Percentiles rank a stretch among this genome's conserved stretches.
These are phyloP conservation scores for Emydomyces testavorans DNA, from an alignment of 2,329 filamentous ascomycete species.

Conservation along the genomic window DNA sequence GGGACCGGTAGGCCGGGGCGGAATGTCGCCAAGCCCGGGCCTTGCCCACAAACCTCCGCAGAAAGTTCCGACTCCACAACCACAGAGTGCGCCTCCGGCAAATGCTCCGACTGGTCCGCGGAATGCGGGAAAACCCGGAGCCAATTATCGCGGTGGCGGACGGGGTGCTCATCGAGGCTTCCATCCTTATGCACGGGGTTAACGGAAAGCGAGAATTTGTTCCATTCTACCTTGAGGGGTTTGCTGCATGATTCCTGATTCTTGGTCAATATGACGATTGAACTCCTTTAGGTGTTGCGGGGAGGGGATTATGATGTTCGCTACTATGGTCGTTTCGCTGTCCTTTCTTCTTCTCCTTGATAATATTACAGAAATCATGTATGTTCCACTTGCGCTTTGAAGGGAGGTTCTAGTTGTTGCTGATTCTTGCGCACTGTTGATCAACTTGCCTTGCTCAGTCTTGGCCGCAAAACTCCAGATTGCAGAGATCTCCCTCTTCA, in stretches of 20 bases:
- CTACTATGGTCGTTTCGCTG: no score
- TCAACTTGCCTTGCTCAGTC: neutral
- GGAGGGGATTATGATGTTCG: no score
- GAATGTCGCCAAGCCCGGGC: conserved; percentile 31
- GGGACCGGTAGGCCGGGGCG: conserved; percentile 30
- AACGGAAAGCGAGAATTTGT: neutral
- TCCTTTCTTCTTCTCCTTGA: no score
- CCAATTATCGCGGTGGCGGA: conserved; percentile 86
- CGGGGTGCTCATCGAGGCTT: conserved; percentile 61
- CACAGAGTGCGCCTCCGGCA: conserved; percentile 50
- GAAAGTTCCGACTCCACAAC: conserved; percentile 37
- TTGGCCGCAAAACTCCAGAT: neutral
- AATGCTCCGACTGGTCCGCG: conserved; percentile 91
- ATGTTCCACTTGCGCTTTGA: neutral
- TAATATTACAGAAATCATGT: neutral
- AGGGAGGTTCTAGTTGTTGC: neutral
- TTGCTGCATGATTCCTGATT: no score
- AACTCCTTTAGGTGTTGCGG: no score
- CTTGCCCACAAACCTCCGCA: conserved; percentile 28
- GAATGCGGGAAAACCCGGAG: conserved; percentile 82
- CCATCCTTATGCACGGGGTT: conserved; percentile 58
- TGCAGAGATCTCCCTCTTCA: neutral
- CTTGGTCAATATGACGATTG: no score
- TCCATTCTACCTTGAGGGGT: no score
- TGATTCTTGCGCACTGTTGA: neutral